Base-by-base conservation (phyloP, 1,139 yeast genomes). In the Hansenula sp. region DNA sequence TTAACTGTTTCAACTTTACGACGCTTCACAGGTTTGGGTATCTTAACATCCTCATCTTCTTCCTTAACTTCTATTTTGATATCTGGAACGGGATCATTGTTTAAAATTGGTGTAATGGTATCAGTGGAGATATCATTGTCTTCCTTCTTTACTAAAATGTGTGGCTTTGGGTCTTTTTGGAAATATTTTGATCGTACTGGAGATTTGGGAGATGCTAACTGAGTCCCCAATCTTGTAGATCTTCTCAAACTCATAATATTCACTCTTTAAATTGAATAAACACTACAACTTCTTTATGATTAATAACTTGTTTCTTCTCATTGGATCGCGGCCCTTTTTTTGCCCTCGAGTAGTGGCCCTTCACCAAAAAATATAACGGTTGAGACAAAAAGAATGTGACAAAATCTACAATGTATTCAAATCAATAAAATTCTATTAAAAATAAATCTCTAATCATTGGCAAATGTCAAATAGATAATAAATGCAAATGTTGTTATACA, bases 391-490 rank as follows among this genome's bases (percentile, higher is more conserved):
- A 19, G n/a, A 29, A 29, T 29, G 32, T 29, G 32, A 6, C 32
- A 29, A 29, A 29, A 9, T 19, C 13, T 25, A n/a, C 4, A 27
- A 27, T n/a, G n/a, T n/a, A n/a, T n/a, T n/a, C n/a, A n/a, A n/a
- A n/a, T n/a, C n/a, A n/a, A 18, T 11, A 29, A 10, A 22, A 17
- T 16, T 6, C n/a, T 31, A 31, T 21, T 9, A 20, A 10, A 4
- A 16, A 24, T 16, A n/a, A 18, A 4, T 10, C 14, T 18, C 16
- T 35, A 39, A 30, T 37, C 47, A 32, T 41, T 43, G 36, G 48
- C 53, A 38, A 51, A 51, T 2, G 53, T 51, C 41, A 48, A 18
- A 32, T 42, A 44, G 6, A 50, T 37, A 25, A 51, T 46, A 29
- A 45, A 34, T 6, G 41, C 53, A 32, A 48, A 51, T 7, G 52